Percentiles rank a stretch among this genome's conserved stretches.
These are phyloP conservation scores for Malassezia slooffiae DNA, from an alignment of 1,284 basidiomycete genomes.

Conservation along the genomic window DNA sequence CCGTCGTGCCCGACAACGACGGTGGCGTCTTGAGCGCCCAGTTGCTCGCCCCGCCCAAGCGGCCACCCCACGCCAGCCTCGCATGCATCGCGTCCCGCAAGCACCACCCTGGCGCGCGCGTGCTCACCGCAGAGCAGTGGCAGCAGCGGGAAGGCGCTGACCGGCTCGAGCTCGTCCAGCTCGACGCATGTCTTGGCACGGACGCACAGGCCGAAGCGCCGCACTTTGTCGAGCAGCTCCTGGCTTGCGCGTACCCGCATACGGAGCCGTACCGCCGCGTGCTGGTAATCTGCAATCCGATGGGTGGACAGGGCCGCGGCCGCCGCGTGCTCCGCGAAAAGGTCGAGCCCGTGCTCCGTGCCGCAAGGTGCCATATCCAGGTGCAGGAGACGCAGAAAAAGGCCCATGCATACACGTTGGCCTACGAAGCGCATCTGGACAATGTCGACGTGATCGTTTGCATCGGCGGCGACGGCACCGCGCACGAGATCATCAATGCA, in stretches of 20 bases:
- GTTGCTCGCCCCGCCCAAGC: slow-evolving; percentile 7
- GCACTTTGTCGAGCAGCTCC: slow-evolving; percentile 17
- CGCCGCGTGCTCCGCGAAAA: slow-evolving; percentile 55
- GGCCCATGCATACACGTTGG: slow-evolving; percentile 65
- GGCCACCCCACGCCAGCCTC: no score
- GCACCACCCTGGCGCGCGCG: background rate
- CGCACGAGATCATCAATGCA: slow-evolving; percentile 88
- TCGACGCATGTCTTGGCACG: no score
- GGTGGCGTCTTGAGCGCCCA: background rate
- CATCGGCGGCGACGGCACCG: slow-evolving; percentile 77
- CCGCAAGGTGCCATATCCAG: slow-evolving; percentile 62
- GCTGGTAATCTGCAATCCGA: slow-evolving; percentile 69
- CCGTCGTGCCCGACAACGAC: no score
- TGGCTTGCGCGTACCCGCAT: slow-evolving; percentile 19
- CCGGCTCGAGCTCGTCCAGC: slow-evolving; percentile 19
- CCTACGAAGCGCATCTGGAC: slow-evolving; percentile 55
- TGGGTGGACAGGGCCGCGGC: slow-evolving; percentile 72
- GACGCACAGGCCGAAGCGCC: slow-evolving; percentile 16
- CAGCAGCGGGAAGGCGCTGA: background rate
- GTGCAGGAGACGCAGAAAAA: slow-evolving; percentile 51
- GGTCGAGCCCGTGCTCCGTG: slow-evolving; percentile 67
- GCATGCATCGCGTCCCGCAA: background rate
- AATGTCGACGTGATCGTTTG: slow-evolving; percentile 60
- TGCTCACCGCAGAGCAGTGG: slow-evolving; percentile 4
- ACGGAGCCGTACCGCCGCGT: slow-evolving; percentile 24